A percentile compares a stretch with the other conserved stretches of the same genome.
phyloP scores from a whole-genome alignment of 192 early-diverging fungal genomes.

The Linnemannia exigua region DNA sequence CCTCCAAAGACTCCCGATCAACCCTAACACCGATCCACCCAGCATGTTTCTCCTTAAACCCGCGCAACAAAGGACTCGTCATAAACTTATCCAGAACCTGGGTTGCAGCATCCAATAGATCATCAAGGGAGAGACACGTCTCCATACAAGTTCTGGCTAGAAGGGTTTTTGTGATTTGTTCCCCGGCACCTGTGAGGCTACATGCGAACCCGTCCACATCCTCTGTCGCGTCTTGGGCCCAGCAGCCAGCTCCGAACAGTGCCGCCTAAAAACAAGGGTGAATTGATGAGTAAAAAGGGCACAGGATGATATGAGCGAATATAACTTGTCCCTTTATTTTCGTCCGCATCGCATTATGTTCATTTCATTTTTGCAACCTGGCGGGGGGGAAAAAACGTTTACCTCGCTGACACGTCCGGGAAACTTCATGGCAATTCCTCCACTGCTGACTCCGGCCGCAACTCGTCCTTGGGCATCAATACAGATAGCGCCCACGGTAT shows the following conservation, averaged over 20 bases:
- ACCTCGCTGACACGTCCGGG: slow-evolving; percentile 90
- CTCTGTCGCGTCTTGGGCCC: slow-evolving; percentile 72
- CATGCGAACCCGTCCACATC: slow-evolving; percentile 65
- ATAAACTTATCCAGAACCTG: slow-evolving; percentile 17
- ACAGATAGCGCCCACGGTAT: slow-evolving; percentile 93
- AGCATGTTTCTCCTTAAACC: slow-evolving; percentile 48
- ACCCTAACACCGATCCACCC: slow-evolving; percentile 53
- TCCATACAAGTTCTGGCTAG: slow-evolving; percentile 74
- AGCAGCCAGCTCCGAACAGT: slow-evolving; percentile 85
- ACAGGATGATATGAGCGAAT: too few relatives aligned
- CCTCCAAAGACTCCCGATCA: not conserved
- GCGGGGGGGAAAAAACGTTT: slow-evolving; percentile 3
- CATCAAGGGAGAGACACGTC: slow-evolving; percentile 7
- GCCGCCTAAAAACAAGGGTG: slow-evolving; percentile 72
- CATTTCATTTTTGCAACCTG: not conserved
- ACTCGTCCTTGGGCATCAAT: slow-evolving; percentile 75
- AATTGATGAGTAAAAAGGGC: not conserved
- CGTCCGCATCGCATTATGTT: not conserved
- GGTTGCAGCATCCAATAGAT: not conserved
- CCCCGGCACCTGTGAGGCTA: slow-evolving; percentile 84
- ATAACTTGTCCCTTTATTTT: not conserved
- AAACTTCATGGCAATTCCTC: slow-evolving; percentile 88
- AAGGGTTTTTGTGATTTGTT: slow-evolving; percentile 86
- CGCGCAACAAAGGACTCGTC: slow-evolving; percentile 41
- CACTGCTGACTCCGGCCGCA: slow-evolving; percentile 85